Percentiles rank a stretch among this genome's conserved stretches.
phyloP scores from a whole-genome alignment of 805 yeast species.

The Naumovozyma dairenensis region DNA sequence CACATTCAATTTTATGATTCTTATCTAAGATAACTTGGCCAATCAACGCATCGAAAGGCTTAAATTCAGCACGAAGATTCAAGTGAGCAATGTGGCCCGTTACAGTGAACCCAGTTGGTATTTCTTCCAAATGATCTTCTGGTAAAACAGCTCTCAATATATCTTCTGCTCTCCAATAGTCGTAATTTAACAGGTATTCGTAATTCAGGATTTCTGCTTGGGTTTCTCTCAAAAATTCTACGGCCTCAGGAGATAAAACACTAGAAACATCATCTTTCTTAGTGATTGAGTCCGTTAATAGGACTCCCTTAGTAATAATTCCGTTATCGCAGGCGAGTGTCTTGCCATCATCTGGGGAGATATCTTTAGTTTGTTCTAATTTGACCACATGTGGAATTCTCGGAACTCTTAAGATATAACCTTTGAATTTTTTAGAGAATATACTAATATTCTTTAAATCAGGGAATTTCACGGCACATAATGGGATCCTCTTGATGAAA shows the following conservation, averaged over 20 bases:
- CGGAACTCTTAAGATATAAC: constrained; percentile 61
- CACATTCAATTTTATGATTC: constrained; percentile 65
- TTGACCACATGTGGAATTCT: constrained; percentile 61
- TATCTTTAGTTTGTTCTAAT: constrained; percentile 13
- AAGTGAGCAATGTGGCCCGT: constrained; percentile 96
- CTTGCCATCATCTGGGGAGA: constrained; percentile 7
- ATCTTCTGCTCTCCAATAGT: constrained; percentile 86
- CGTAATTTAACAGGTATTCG: constrained; percentile 50
- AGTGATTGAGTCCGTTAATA: constrained; percentile 45
- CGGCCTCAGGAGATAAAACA: constrained; percentile 35
- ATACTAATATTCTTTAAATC: constrained; percentile 53
- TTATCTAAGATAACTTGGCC: constrained; percentile 89
- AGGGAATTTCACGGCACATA: constrained; percentile 61
- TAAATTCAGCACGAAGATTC: constrained; percentile 73
- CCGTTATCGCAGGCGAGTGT: constrained; percentile 22
- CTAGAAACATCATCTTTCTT: constrained; percentile 30
- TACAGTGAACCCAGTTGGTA: constrained; percentile 83
- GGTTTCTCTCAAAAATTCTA: constrained; percentile 37
- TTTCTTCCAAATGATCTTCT: constrained; percentile 48
- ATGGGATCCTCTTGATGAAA: constrained; percentile 46
- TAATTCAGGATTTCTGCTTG: constrained; percentile 43
- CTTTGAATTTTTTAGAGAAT: constrained; percentile 48
- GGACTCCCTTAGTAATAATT: constrained; percentile 33
- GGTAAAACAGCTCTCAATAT: constrained; percentile 73
- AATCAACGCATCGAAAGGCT: constrained; percentile 69